Evolutionary conservation across 768 basidiomycete species (phyloP), one percentile per base, ranked within the genome.

Genomic region (Lactarius hatsudake): DNA sequence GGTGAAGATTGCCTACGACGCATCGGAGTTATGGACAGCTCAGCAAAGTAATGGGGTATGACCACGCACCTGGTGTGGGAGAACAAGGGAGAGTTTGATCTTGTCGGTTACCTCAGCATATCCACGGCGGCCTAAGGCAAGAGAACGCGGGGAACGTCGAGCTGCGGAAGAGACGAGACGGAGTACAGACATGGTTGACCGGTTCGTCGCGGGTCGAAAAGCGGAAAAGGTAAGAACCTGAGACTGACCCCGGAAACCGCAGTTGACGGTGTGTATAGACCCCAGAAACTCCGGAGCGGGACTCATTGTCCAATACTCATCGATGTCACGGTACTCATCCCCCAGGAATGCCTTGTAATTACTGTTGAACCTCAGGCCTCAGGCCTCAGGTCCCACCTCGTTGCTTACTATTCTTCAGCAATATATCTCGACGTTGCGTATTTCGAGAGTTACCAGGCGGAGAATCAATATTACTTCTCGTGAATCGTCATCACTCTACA

Each of bases 61-160:
- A 36, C 42, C 70, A 82, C 86, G 64, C 65, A 96, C 97, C 84
- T 97, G 89, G 80, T 98, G 96, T 61, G 97, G 97, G 66, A 99
- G 87, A 62, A 91, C 92, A 73, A 99, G 83, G 23, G 94, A 94
- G 67, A 99, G 88, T 73, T 89, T 91, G 71, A 99, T 88, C 81
- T 94, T 96, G 79, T 93, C 93, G 56, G 85, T 84, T 59, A 84
- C 91, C 76, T 96, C 96, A 60, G 96, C 96, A 78, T 98, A 98
- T 51, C 93, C 92, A 76, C 96, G 87, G 71, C 87, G 82, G 68
- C 84, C 85, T 40, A 86, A 72, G 54, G 81, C 74, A 65, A 87
- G 77, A 17, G 80, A 74, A 40, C 81, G 78, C 23, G 87, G 83
- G 71, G 79, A 83, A 67, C 84, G 86, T 75, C 87, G 85, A 72